Percentiles rank a stretch among this genome's conserved stretches.
Evolutionary conservation across 1,139 yeast genomes (phyloP).

Genomic region (Cylindricascospora bacillispora): DNA sequence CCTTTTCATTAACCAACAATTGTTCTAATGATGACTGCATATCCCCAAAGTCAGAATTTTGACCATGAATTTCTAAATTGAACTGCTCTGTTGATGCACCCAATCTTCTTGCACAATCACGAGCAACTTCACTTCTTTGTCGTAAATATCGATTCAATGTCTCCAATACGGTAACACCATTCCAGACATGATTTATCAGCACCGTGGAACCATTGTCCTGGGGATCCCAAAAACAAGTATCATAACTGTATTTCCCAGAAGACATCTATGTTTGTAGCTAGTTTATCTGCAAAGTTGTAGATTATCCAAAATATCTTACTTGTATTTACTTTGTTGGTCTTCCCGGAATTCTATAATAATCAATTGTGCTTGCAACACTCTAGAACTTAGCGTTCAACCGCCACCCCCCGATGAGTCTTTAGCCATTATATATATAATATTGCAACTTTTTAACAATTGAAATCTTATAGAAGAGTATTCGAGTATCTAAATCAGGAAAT

Average conservation of each 20-base stretch:
- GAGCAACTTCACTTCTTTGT: constrained; percentile 21
- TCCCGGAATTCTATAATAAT: too few relatives aligned
- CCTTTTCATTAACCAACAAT: constrained; percentile 13
- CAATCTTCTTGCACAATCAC: constrained; percentile 23
- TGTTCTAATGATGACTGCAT: constrained; percentile 9
- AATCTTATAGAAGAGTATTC: too few relatives aligned
- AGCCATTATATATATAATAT: too few relatives aligned
- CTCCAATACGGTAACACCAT: constrained; percentile 19
- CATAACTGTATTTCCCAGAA: constrained; percentile 19
- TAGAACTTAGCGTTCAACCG: too few relatives aligned
- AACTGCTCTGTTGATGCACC: constrained; percentile 22
- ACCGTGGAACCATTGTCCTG: constrained; percentile 23
- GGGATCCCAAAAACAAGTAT: constrained; percentile 26
- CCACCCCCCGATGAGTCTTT: too few relatives aligned
- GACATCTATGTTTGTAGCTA: not conserved
- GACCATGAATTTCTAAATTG: constrained; percentile 9
- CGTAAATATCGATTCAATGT: constrained; percentile 18
- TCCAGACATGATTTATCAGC: constrained; percentile 18
- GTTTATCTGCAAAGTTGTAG: not conserved
- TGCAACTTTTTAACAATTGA: too few relatives aligned
- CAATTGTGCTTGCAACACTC: too few relatives aligned
- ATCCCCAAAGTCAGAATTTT: constrained; percentile 19
- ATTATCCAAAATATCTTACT: not conserved
- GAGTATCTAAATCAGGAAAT: too few relatives aligned
- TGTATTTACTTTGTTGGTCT: constrained; percentile 1